These are phyloP conservation scores for Potentilla sterilis DNA, from an alignment of 306 rosid species.

Conservation along the genomic window DNA sequence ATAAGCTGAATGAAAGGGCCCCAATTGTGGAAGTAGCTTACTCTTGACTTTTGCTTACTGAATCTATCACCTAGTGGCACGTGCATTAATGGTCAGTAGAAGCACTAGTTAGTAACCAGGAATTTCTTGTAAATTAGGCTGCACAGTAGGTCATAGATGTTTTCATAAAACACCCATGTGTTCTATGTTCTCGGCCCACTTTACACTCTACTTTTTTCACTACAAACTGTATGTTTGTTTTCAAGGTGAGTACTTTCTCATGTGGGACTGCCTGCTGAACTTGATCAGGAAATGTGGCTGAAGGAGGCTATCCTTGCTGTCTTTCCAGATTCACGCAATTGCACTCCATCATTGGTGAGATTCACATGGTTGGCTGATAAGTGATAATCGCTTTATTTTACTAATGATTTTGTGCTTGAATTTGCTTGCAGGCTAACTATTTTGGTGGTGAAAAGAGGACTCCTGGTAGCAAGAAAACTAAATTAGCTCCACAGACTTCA, in stretches of 20 bases:
- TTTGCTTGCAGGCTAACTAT: slow-evolving; percentile 69
- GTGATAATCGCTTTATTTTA: slow-evolving; percentile 26
- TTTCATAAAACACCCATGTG: background rate
- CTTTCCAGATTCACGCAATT: slow-evolving; percentile 75
- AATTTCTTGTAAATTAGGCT: background rate
- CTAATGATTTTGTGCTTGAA: slow-evolving; percentile 21
- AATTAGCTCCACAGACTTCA: slow-evolving; percentile 39
- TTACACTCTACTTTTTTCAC: slow-evolving; percentile 15
- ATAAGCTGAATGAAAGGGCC: background rate
- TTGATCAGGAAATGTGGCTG: slow-evolving; percentile 91
- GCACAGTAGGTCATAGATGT: background rate
- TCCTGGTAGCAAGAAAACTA: slow-evolving; percentile 53
- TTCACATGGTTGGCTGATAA: slow-evolving; percentile 29
- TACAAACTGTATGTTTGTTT: slow-evolving; percentile 29
- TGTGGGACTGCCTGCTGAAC: slow-evolving; percentile 49
- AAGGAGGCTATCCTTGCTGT: slow-evolving; percentile 72
- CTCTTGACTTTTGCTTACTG: slow-evolving; percentile 8
- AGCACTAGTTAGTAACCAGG: slow-evolving; percentile 7
- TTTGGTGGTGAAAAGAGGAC: slow-evolving; percentile 62
- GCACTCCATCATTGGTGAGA: slow-evolving; percentile 80
- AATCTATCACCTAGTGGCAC: background rate
- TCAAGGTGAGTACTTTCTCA: slow-evolving; percentile 40
- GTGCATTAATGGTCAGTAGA: background rate
- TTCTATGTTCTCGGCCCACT: slow-evolving; percentile 22
- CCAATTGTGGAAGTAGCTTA: background rate